These are phyloP conservation scores for Helminthosporium solani DNA, from an alignment of 2,329 filamentous ascomycete species.

Conservation along the genomic window DNA sequence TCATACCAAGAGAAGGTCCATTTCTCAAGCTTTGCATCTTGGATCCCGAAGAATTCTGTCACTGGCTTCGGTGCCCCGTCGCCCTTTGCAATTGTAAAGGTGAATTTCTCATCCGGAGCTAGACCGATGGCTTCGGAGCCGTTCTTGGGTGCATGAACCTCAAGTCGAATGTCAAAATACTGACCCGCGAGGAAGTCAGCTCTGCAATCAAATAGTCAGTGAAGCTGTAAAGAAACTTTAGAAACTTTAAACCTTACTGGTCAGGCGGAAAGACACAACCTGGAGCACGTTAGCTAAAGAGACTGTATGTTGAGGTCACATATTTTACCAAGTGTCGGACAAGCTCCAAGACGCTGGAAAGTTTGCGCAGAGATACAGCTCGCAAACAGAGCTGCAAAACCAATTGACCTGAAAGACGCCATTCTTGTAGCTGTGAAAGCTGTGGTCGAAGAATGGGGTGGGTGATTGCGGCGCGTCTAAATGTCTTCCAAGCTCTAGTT, in stretches of 20 bases:
- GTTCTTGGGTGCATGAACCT: conserved; percentile 79
- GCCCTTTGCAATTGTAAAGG: conserved; percentile 70
- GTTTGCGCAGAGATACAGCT: conserved; percentile 49
- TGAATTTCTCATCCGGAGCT: conserved; percentile 73
- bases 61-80: conserved; percentile 56
- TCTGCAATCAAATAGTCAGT: conserved; percentile 36
- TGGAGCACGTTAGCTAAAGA: conserved; percentile 21
- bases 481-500: conserved; percentile 14
- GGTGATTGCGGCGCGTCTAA: conserved; percentile 9
- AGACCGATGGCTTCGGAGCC: conserved; percentile 74
- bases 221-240: conserved; percentile 6
- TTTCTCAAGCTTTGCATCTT: conserved; percentile 71
- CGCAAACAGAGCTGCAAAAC: conserved; percentile 30
- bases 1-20: conserved; percentile 88
- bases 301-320: neutral
- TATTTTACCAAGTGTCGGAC: conserved; percentile 53
- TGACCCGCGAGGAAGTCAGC: conserved; percentile 82
- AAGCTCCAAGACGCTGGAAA: conserved; percentile 58
- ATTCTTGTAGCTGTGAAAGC: conserved; percentile 22
- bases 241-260: conserved; percentile 44
- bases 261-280: conserved; percentile 59
- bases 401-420: conserved; percentile 31
- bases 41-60: conserved; percentile 66
- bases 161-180: conserved; percentile 79
- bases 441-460: neutral